Evolutionary conservation across 2,329 filamentous ascomycete species (phyloP).

Genomic region (Talaromyces sp.): DNA sequence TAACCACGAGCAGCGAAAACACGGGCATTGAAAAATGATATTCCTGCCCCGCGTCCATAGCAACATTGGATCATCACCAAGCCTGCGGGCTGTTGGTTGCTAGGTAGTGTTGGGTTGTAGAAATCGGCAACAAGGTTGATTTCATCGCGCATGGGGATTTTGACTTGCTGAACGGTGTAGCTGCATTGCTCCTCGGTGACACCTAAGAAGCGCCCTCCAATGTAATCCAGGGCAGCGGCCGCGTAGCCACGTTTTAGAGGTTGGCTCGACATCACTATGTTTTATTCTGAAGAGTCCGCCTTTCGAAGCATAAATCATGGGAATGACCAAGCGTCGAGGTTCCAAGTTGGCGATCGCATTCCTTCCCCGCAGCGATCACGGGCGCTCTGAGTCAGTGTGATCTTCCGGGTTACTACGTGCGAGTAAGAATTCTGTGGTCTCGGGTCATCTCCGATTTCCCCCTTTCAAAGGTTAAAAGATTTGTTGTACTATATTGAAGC

Average conservation of each 20-base stretch:
- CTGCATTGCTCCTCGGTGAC: conserved; percentile 16
- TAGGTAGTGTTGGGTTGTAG: conserved; percentile 14
- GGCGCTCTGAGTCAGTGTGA: too few species aligned
- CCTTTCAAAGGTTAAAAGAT: too few species aligned
- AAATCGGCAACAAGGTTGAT: conserved; percentile 17
- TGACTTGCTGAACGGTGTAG: conserved; percentile 18
- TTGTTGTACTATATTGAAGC: too few species aligned
- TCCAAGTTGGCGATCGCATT: too few species aligned
- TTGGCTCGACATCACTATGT: conserved; percentile 1
- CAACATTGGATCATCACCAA: conserved; percentile 20
- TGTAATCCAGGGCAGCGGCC: conserved; percentile 13
- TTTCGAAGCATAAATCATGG: too few species aligned
- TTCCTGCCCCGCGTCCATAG: conserved; percentile 15
- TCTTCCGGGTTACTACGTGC: too few species aligned
- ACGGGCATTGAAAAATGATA: conserved; percentile 18
- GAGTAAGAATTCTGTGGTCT: too few species aligned
- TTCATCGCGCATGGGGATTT: conserved; percentile 19
- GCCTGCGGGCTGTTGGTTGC: conserved; percentile 6
- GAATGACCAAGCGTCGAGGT: too few species aligned
- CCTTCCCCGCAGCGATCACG: too few species aligned
- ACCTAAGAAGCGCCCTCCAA: conserved; percentile 11
- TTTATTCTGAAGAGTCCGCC: too few species aligned
- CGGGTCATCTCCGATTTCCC: too few species aligned
- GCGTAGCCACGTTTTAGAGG: conserved; percentile 10
- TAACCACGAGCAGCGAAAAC: conserved; percentile 20